phyloP scores from a whole-genome alignment of 768 basidiomycete genomes.

The Mycena venus region DNA sequence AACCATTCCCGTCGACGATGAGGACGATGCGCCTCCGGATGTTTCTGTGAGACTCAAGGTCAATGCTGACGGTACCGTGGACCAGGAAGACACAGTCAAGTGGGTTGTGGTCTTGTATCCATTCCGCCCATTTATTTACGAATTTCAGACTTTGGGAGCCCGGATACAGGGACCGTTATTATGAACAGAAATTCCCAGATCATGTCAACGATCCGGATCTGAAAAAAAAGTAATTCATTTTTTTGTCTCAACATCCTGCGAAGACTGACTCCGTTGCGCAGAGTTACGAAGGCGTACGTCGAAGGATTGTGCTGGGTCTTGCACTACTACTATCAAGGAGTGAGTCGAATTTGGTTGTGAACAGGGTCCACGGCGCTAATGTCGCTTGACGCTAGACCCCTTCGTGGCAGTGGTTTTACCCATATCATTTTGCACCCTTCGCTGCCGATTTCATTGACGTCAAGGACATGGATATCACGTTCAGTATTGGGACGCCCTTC shows the following conservation, averaged over 20 bases:
- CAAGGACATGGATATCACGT: slow-evolving; percentile 82
- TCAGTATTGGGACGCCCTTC: slow-evolving; percentile 89
- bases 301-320: slow-evolving; percentile 98
- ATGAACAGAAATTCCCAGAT: slow-evolving; percentile 91
- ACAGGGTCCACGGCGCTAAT: slow-evolving; percentile 27
- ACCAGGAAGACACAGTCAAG: slow-evolving; percentile 95
- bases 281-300: slow-evolving; percentile 86
- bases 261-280: slow-evolving; percentile 45
- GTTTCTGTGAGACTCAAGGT: slow-evolving; percentile 76
- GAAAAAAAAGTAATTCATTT: slow-evolving; percentile 68
- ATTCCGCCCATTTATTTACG: slow-evolving; percentile 16
- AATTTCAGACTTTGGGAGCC: slow-evolving; percentile 89
- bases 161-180: slow-evolving; percentile 96
- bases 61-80: slow-evolving; percentile 92
- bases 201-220: slow-evolving; percentile 79
- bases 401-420: slow-evolving; percentile 99
- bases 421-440: slow-evolving; percentile 98
- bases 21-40: slow-evolving; percentile 60
- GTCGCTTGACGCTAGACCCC: slow-evolving; percentile 66
- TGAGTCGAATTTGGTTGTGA: slow-evolving; percentile 51
- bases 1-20: slow-evolving; percentile 54
- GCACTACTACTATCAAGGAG: slow-evolving; percentile 98
- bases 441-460: slow-evolving; percentile 93
- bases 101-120: slow-evolving; percentile 55
- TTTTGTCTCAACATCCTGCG: background rate